These are phyloP conservation scores for Carpinus viminea DNA, from an alignment of 306 rosid genomes.

Conservation along the genomic window DNA sequence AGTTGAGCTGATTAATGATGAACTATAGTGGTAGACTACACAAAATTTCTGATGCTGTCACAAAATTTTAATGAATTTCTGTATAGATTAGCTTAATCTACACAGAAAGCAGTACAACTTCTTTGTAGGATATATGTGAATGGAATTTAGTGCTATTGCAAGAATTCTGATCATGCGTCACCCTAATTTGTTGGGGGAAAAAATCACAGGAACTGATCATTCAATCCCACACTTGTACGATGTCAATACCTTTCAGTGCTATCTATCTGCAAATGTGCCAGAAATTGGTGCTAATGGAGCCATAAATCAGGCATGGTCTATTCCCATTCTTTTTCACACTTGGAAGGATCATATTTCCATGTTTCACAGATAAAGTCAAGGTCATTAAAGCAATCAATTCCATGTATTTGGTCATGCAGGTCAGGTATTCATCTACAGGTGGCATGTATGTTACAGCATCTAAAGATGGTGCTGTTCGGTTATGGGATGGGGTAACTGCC, in stretches of 20 bases:
- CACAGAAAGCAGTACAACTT: neutral
- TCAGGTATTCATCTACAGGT: conserved; percentile 81
- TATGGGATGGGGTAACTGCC: conserved; percentile 92
- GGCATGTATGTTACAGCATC: conserved; percentile 92
- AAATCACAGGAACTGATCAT: conserved; percentile 83
- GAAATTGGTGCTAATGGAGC: conserved; percentile 73
- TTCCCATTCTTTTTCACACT: conserved; percentile 17
- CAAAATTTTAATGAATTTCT: neutral
- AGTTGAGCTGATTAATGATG: neutral
- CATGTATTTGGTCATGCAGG: conserved; percentile 49
- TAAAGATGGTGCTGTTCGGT: conserved; percentile 73
- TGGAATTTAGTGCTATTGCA: neutral
- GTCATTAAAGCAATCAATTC: conserved; percentile 11
- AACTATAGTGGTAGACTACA: neutral
- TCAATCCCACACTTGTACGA: conserved; percentile 85
- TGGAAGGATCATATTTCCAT: conserved; percentile 11
- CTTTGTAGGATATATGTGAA: neutral
- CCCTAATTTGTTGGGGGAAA: conserved; percentile 3
- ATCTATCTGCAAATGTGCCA: conserved; percentile 63
- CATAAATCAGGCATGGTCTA: conserved; percentile 76
- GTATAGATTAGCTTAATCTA: neutral
- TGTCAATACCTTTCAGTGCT: conserved; percentile 84
- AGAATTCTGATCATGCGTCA: conserved; percentile 8
- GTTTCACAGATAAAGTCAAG: conserved; percentile 5
- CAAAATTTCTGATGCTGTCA: neutral